Evolutionary conservation across 345 rosid species (phyloP).

Genomic region (Arabidopsis suecica): DNA sequence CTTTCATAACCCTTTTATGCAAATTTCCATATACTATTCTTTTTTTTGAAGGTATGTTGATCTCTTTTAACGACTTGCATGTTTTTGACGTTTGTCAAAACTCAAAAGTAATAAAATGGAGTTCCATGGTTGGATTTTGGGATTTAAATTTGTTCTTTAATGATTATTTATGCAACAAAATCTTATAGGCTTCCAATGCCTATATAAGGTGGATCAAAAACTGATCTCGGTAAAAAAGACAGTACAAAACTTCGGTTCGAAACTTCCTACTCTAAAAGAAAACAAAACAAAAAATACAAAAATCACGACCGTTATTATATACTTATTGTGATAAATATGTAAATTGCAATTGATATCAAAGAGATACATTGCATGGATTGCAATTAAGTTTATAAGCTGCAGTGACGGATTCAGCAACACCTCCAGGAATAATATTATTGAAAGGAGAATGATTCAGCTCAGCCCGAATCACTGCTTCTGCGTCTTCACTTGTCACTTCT

Average conservation of each 20-base stretch:
- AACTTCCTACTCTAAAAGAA: too few relatives aligned
- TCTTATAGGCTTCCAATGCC: not conserved
- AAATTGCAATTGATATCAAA: not conserved
- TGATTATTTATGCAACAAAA: not conserved
- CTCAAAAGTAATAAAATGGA: too few relatives aligned
- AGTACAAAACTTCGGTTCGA: not conserved
- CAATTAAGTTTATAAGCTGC: slow-evolving; percentile 38
- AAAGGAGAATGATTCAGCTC: slow-evolving; percentile 28
- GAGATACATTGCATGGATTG: not conserved
- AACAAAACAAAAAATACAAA: too few relatives aligned
- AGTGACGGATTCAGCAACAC: slow-evolving; percentile 43
- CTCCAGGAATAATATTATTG: slow-evolving; percentile 29
- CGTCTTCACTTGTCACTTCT: slow-evolving; percentile 40
- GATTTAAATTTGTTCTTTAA: not conserved
- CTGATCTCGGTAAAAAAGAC: not conserved
- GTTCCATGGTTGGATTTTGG: not conserved
- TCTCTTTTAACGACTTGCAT: not conserved
- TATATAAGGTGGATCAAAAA: not conserved
- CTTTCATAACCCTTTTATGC: too few relatives aligned
- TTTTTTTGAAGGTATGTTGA: too few relatives aligned
- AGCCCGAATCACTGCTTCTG: slow-evolving; percentile 42
- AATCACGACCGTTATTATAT: too few relatives aligned
- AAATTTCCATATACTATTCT: not conserved
- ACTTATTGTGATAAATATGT: too few relatives aligned
- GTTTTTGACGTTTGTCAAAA: not conserved